phyloP scores from a whole-genome alignment of 139 green algal genomes.

The Micromonas commoda region DNA sequence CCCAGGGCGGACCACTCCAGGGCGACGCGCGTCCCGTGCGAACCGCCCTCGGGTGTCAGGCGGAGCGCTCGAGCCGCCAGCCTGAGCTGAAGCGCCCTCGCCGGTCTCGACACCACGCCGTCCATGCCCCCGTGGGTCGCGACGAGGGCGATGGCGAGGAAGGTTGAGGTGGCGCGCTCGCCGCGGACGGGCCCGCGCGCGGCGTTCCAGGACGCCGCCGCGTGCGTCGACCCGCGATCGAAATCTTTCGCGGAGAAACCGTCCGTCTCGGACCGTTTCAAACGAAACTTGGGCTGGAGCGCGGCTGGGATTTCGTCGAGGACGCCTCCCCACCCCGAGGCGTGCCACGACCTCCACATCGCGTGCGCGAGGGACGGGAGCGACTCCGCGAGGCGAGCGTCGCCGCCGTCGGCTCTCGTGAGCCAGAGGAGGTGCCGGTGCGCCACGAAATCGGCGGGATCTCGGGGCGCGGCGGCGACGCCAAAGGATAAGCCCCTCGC shows the following conservation, averaged over 20 bases:
- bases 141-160: not conserved
- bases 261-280: not conserved
- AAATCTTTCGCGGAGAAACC: too few relatives aligned
- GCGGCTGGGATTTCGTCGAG: not conserved
- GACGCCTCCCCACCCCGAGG: slow-evolving; percentile 40
- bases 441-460: slow-evolving; percentile 38
- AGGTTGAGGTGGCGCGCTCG: not conserved
- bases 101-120: slow-evolving; percentile 8
- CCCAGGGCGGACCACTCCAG: not conserved
- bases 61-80: slow-evolving; percentile 39
- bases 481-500: slow-evolving; percentile 7
- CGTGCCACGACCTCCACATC: slow-evolving; percentile 68
- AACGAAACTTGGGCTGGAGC: not conserved
- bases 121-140: not conserved
- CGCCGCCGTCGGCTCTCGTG: slow-evolving; percentile 39
- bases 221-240: too few relatives aligned
- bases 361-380: slow-evolving; percentile 57
- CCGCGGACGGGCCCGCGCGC: not conserved
- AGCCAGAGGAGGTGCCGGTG: slow-evolving; percentile 70
- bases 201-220: not conserved
- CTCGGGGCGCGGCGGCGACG: slow-evolving; percentile 26
- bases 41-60: not conserved
- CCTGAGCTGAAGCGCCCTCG: slow-evolving; percentile 63
- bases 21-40: not conserved
- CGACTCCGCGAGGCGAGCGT: slow-evolving; percentile 14